Conservation (phyloP, 2,329 filamentous ascomycete genomes). For the Epichloe scottii region DNA sequence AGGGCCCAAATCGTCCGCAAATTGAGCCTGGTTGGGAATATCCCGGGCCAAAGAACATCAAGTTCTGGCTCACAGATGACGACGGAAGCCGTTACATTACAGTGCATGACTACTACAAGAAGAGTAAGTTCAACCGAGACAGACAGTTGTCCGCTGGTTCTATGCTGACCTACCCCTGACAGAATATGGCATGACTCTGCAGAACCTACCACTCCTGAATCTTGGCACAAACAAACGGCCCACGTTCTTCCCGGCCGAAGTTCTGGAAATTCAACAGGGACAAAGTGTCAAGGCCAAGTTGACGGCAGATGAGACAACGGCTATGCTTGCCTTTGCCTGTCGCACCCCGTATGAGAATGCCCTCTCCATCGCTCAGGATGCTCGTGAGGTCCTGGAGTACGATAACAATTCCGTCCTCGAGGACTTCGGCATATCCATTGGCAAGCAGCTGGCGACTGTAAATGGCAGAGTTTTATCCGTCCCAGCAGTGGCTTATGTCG, state of each 20-base stretch:
- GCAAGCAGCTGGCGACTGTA: constrained; percentile 55
- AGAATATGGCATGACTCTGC: constrained; percentile 24
- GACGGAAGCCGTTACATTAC: constrained; percentile 18
- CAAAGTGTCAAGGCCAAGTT: constrained; percentile 52
- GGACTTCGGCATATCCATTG: constrained; percentile 52
- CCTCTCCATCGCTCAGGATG: constrained; percentile 46
- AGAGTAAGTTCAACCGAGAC: constrained; percentile 22
- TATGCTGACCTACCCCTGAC: background rate
- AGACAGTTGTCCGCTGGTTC: background rate
- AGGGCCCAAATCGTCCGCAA: constrained; percentile 11
- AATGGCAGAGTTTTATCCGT: constrained; percentile 52
- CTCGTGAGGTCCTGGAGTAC: constrained; percentile 45
- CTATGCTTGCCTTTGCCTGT: constrained; percentile 64
- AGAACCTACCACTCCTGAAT: constrained; percentile 50
- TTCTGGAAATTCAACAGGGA: constrained; percentile 49
- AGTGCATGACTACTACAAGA: constrained; percentile 31
- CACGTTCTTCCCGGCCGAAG: constrained; percentile 53
- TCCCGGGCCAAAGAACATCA: constrained; percentile 20
- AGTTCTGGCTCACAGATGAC: constrained; percentile 18
- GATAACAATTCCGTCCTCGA: constrained; percentile 31
- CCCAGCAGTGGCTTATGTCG: constrained; percentile 48
- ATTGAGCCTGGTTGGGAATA: constrained; percentile 15
- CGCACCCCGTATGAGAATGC: constrained; percentile 55
- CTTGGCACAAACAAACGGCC: constrained; percentile 45
- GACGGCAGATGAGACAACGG: constrained; percentile 43